A percentile compares a stretch with the other conserved stretches of the same genome.
Conservation (phyloP, 1,284 basidiomycete species). For the Earliella scabrosa region DNA sequence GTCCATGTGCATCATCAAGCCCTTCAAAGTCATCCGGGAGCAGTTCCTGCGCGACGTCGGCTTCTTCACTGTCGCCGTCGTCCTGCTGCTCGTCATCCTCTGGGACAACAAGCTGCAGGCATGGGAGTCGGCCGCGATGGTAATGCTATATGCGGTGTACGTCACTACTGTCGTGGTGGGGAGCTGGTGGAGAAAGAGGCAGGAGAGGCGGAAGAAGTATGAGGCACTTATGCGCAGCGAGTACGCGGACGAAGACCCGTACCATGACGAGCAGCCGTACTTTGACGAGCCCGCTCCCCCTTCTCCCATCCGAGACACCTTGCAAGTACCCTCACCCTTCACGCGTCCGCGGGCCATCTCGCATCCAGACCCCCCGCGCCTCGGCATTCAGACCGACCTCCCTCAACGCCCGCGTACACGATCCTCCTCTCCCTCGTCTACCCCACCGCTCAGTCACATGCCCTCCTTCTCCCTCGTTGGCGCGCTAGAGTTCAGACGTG, state of each 20-base stretch:
- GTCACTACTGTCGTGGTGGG: constrained; percentile 78
- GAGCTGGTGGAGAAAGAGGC: constrained; percentile 75
- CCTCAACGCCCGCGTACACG: constrained; percentile 41
- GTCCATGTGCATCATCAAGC: constrained; percentile 94
- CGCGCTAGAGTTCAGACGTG: constrained; percentile 91
- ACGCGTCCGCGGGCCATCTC: constrained; percentile 41
- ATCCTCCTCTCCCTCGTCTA: constrained; percentile 41
- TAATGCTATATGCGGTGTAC: constrained; percentile 81
- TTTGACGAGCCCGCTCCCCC: constrained; percentile 48
- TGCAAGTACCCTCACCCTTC: constrained; percentile 21
- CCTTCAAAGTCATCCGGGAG: constrained; percentile 81
- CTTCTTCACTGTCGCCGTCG: constrained; percentile 88
- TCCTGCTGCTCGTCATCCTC: constrained; percentile 76
- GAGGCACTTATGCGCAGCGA: constrained; percentile 65
- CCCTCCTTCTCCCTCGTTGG: constrained; percentile 90
- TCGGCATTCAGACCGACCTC: constrained; percentile 45
- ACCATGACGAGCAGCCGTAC: constrained; percentile 53
- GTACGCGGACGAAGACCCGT: constrained; percentile 58
- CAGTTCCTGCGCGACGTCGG: constrained; percentile 93
- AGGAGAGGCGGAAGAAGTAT: constrained; percentile 46
- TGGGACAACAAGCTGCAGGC: constrained; percentile 77
- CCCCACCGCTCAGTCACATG: constrained; percentile 52
- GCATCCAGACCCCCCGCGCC: constrained; percentile 42
- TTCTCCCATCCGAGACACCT: constrained; percentile 14
- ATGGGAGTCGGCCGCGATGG: constrained; percentile 78